These are phyloP conservation scores for Pelargonium nanum DNA, from an alignment of 345 rosid genomes.

Conservation along the genomic window DNA sequence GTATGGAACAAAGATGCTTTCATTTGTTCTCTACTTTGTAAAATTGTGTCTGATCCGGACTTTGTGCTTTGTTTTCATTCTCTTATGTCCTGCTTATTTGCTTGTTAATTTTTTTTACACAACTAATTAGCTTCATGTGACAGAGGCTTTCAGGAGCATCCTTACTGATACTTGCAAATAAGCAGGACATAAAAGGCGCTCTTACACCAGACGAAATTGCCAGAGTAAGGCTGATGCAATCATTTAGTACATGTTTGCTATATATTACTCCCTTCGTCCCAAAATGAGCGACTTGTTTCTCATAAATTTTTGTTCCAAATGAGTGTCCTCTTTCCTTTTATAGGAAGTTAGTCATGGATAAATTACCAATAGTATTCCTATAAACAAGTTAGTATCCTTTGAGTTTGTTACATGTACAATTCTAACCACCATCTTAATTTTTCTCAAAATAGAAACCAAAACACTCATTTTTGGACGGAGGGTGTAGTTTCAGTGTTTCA, in stretches of 20 bases:
- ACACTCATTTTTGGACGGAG: too few species aligned
- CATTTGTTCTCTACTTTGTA: not conserved
- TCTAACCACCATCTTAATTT: too few species aligned
- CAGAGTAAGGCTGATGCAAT: conserved; percentile 35
- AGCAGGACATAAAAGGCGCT: conserved; percentile 87
- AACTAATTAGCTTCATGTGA: conserved; percentile 10
- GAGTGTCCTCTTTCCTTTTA: too few species aligned
- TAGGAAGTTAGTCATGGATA: too few species aligned
- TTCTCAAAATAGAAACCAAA: too few species aligned
- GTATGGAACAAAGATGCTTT: not conserved
- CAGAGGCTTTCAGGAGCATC: conserved; percentile 94
- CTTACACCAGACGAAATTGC: conserved; percentile 78
- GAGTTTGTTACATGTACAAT: not conserved
- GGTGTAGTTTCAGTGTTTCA: too few species aligned
- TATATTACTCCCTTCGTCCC: too few species aligned
- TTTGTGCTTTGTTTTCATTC: not conserved
- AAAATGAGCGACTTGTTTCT: too few species aligned
- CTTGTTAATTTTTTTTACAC: not conserved
- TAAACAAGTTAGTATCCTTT: too few species aligned
- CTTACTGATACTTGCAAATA: conserved; percentile 71
- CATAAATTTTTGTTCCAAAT: too few species aligned
- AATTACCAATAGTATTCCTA: too few species aligned
- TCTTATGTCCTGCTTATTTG: not conserved
- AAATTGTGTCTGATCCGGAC: not conserved
- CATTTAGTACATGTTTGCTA: not conserved